phyloP scores from a whole-genome alignment of 73 alveolate species.

The Diophrys appendiculata region DNA sequence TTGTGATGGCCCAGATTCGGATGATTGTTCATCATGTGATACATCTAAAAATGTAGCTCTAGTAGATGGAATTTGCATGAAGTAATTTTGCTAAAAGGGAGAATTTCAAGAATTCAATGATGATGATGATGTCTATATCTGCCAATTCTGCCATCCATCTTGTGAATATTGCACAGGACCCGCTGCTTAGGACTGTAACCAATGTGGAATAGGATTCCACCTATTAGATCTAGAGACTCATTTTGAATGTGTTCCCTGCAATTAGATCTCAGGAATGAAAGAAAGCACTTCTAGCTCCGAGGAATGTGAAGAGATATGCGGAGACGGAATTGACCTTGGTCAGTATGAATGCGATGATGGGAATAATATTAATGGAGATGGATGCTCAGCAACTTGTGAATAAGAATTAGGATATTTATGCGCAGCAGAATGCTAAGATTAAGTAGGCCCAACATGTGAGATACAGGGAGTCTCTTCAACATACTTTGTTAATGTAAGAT shows the following conservation, averaged over 20 bases:
- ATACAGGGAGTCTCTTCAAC: neutral
- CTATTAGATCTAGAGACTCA: no score
- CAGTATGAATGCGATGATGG: slow-evolving; percentile 28
- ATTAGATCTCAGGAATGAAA: neutral
- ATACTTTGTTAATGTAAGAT: neutral
- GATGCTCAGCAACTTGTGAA: neutral
- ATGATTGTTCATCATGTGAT: no score
- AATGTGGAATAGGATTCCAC: no score
- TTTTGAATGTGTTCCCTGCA: neutral
- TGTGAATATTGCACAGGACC: no score
- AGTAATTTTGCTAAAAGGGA: no score
- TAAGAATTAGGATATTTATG: slow-evolving; percentile 6
- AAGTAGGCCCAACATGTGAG: neutral
- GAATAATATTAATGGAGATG: slow-evolving; percentile 14
- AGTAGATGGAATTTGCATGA: no score
- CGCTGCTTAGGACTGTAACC: no score
- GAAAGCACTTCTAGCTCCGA: neutral
- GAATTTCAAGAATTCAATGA: no score
- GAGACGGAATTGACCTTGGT: slow-evolving; percentile 23
- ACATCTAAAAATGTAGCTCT: no score
- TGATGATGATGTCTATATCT: no score
- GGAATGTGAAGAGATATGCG: slow-evolving; percentile 10
- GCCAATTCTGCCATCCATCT: no score
- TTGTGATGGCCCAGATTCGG: no score
- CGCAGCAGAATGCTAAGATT: neutral